Evolutionary conservation across 805 yeast genomes (phyloP).

Genomic region (Sugiyamaella floridensis): DNA sequence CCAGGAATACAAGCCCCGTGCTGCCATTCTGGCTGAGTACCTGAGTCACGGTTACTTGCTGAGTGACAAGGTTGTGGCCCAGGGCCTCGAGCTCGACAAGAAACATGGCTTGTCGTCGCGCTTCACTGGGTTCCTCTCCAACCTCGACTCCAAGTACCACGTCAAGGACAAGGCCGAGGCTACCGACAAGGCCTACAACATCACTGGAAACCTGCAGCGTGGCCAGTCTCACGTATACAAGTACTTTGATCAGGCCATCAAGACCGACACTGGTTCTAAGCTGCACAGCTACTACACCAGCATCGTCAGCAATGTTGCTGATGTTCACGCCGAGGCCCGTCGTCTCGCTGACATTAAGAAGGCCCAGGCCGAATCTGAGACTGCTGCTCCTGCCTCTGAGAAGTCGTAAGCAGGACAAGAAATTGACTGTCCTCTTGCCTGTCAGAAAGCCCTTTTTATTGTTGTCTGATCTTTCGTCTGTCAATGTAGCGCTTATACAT

Average conservation of each 20-base stretch:
- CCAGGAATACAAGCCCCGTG: conserved; percentile 74
- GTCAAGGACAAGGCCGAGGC: conserved; percentile 46
- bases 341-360: conserved; percentile 59
- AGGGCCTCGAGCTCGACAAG: conserved; percentile 58
- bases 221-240: conserved; percentile 16
- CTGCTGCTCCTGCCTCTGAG: conserved; percentile 8
- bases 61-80: conserved; percentile 52
- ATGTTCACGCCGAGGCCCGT: conserved; percentile 68
- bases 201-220: conserved; percentile 35
- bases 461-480: background rate
- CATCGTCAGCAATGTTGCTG: conserved; percentile 48
- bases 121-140: conserved; percentile 49
- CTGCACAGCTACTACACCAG: conserved; percentile 54
- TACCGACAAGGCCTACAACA: conserved; percentile 37
- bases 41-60: conserved; percentile 66
- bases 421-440: background rate
- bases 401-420: conserved; percentile 3
- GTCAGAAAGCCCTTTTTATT: background rate
- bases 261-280: conserved; percentile 44
- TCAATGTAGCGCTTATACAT: background rate
- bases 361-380: conserved; percentile 12
- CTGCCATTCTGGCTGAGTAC: conserved; percentile 68
- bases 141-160: conserved; percentile 56
- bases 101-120: conserved; percentile 52
- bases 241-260: conserved; percentile 33